Base-by-base conservation (phyloP, 1,284 basidiomycete genomes). In the Leccinum proximum region DNA sequence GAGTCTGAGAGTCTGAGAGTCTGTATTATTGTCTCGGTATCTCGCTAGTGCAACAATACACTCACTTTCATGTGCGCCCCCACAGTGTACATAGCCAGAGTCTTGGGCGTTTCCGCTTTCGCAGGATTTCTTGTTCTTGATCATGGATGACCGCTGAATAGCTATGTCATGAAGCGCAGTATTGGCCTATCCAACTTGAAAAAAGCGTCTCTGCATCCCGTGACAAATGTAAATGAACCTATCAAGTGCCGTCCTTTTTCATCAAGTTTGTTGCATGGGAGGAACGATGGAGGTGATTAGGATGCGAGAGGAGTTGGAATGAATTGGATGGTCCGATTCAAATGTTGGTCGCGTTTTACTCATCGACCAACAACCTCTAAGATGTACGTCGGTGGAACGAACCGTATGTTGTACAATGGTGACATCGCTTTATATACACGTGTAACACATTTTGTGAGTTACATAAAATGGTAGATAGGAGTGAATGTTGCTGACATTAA, bases 251-350 rank as follows among this genome's bases (percentile, higher is more conserved):
- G 86, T 88, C 67, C 13, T 92, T 91, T 71, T 93, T 94, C 72
- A 90, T 95, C 80, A 95, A 95, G 71, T 92, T 93, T 77, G 92
- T 93, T 67, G 91, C 90, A 4, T 93, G 91, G 91, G 91, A 93
- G 70, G 84, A 87, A 42, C 80, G 83, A 10, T 93, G 91, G 91
- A 88, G 80, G 85, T 1, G 81, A 79, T 0, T 74, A 89, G 70
- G 83, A 84, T 35, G 83, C 85, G 6, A 80, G 89, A 62, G 82
- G 80, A 59, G 75, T 78, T 22, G 91, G 93, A 76, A 80, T 93
- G 71, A 73, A 79, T 58, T 92, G 89, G 90, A 83, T 92, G 79
- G 75, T 38, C 37, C 37, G 37, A 38, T 38, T 87, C 62, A 89
- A 91, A 81, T 74, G 85, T 86, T 58, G 2, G 76, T 65, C 38